Conservation (phyloP, 2,329 filamentous ascomycete species). For the Ophiostoma ulmi region DNA sequence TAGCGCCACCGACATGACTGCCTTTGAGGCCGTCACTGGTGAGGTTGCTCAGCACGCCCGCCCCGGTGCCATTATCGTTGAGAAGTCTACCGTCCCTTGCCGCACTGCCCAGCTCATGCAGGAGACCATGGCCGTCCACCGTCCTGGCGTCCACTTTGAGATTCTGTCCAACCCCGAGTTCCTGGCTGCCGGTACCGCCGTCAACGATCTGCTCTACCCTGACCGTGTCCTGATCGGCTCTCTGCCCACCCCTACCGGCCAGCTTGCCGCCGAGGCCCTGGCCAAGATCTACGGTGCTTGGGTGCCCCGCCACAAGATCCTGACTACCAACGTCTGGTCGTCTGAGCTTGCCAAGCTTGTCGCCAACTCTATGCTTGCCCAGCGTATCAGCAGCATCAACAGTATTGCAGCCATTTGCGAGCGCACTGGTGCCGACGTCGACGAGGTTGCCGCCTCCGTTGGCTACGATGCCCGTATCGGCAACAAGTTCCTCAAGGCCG, state of each 20-base stretch:
- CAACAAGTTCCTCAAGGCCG: slow-evolving; percentile 65
- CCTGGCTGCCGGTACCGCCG: slow-evolving; percentile 69
- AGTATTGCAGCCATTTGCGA: slow-evolving; percentile 76
- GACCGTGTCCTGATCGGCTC: slow-evolving; percentile 73
- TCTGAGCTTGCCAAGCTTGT: slow-evolving; percentile 75
- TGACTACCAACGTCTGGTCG: slow-evolving; percentile 70
- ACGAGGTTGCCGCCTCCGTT: slow-evolving; percentile 62
- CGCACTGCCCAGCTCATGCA: slow-evolving; percentile 65
- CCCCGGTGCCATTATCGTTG: slow-evolving; percentile 66
- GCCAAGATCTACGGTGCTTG: slow-evolving; percentile 64
- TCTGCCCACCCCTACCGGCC: slow-evolving; percentile 54
- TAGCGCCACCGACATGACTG: slow-evolving; percentile 65
- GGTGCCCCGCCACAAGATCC: slow-evolving; percentile 62
- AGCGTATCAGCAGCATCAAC: slow-evolving; percentile 77
- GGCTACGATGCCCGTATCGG: slow-evolving; percentile 70
- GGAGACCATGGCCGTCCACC: slow-evolving; percentile 56
- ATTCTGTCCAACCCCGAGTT: slow-evolving; percentile 80
- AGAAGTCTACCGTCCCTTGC: slow-evolving; percentile 77
- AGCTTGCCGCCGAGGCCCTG: slow-evolving; percentile 57
- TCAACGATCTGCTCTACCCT: slow-evolving; percentile 64
- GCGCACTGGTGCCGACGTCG: slow-evolving; percentile 67
- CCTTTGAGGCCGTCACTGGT: slow-evolving; percentile 63
- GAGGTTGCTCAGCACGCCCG: slow-evolving; percentile 63
- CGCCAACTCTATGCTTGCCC: slow-evolving; percentile 74
- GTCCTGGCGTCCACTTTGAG: slow-evolving; percentile 63